Base-by-base conservation (phyloP, 108 stramenopile genomes). In the Stephanodiscus triporus region DNA sequence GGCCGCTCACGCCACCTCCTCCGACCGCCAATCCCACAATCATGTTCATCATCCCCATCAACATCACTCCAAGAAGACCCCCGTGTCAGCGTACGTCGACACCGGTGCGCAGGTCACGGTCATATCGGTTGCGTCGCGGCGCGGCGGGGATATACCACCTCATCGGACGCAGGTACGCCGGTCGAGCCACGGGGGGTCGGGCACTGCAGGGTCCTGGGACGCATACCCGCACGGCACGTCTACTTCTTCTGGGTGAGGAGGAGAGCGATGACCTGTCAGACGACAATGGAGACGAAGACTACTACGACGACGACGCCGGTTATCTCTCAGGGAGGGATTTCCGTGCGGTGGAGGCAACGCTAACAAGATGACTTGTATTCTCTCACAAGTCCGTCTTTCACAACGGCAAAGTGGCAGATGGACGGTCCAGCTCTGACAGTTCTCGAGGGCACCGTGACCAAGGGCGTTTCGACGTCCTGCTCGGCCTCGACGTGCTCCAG, bases 51-150 rank as follows among this genome's bases (percentile, higher is more conserved):
- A 66, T 20, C 42, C 45, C 27, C 61, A 62, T 11, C 51, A 68
- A 32, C 53, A 68, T 36, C 27, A 26, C 38, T 23, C 49, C 38
- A 48, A 55, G 10, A 73, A 54, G 40, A 78, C 81, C 32, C 77
- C 85, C 37, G 63, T 88, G 17, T 67, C 74, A 0, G 82, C 88
- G 59, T 87, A 78, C 74, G 68, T 85, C 19, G 88, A 89, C 66
- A 89, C 88, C 42, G 88, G 86, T 24, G 88, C 88, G 47, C 81
- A 87, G 73, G 85, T 85, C 11, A 85, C 88, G 5, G 86, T 87
- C 55, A 85, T 89, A 50, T 81, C 76, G n/a, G 75, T 49, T 60
- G 80, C 0, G 84, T 77, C 0, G 86, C 85, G 50, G 45, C 53
- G 29, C 51, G 77, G 78, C 81, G 20, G 86, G 86, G 37, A 69